Conservation (phyloP, 2,329 filamentous ascomycete genomes). For the Phaeosphaeriaceae sp. region DNA sequence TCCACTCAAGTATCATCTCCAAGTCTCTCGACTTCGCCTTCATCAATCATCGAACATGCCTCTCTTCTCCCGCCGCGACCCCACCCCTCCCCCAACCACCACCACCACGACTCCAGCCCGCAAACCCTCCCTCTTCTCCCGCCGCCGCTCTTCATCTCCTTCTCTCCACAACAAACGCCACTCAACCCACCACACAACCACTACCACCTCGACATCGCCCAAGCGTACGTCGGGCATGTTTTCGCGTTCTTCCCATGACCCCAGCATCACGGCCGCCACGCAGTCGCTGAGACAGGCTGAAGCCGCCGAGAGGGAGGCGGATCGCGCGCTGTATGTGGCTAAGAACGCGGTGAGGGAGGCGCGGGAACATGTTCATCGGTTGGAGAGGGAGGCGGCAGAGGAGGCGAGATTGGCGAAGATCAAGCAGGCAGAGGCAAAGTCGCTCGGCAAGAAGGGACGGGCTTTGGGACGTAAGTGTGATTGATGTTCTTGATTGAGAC, state of each 20-base stretch:
- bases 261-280: constrained; percentile 67
- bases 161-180: constrained; percentile 29
- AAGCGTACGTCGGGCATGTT: constrained; percentile 50
- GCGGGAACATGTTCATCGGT: constrained; percentile 66
- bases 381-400: constrained; percentile 68
- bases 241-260: constrained; percentile 62
- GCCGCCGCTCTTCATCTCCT: constrained; percentile 46
- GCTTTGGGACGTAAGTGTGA: constrained; percentile 59
- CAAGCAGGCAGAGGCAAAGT: constrained; percentile 71
- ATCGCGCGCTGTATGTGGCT: constrained; percentile 68
- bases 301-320: constrained; percentile 69
- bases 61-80: constrained; percentile 43
- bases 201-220: constrained; percentile 25
- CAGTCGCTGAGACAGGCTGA: constrained; percentile 71
- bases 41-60: constrained; percentile 41
- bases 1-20: constrained; percentile 4
- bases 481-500: neutral
- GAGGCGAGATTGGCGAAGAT: constrained; percentile 68
- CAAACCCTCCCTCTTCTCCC: constrained; percentile 45
- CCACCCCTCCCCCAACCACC: constrained; percentile 30
- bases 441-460: constrained; percentile 73
- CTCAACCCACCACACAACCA: constrained; percentile 7
- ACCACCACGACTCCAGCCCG: constrained; percentile 29
- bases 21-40: no score
- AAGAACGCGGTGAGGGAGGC: constrained; percentile 68